These are phyloP conservation scores for Saccharomycopsis guyanensis DNA, from an alignment of 805 yeast genomes.

Conservation along the genomic window DNA sequence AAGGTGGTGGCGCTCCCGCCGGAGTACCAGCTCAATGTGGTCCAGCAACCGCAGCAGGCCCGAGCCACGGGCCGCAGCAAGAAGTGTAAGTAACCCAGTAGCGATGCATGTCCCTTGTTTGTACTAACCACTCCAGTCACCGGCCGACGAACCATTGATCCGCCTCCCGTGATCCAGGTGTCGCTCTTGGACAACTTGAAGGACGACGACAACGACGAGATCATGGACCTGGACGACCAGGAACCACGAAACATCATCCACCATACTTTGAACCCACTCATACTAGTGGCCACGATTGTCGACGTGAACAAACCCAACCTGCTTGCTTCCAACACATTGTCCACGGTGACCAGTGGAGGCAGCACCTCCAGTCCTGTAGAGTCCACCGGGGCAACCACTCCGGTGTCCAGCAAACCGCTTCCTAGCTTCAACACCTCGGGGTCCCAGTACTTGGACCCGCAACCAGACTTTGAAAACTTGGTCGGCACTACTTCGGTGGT, in stretches of 20 bases:
- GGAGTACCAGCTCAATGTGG: slow-evolving; percentile 11
- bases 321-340: not conserved
- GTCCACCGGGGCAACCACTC: not conserved
- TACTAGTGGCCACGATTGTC: slow-evolving; percentile 17
- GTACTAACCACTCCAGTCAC: slow-evolving; percentile 14
- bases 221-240: not conserved
- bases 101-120: not conserved
- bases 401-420: not conserved
- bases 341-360: not conserved
- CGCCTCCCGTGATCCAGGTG: slow-evolving; percentile 22
- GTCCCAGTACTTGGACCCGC: not conserved
- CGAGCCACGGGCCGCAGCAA: slow-evolving; percentile 22
- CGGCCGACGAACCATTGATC: slow-evolving; percentile 22
- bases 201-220: slow-evolving; percentile 3
- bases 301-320: slow-evolving; percentile 5
- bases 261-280: slow-evolving; percentile 20
- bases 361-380: not conserved
- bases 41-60: slow-evolving; percentile 22
- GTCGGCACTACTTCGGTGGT: slow-evolving; percentile 21
- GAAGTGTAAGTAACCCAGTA: slow-evolving; percentile 9
- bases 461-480: slow-evolving; percentile 15
- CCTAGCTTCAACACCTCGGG: not conserved
- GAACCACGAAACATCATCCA: slow-evolving; percentile 14
- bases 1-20: slow-evolving; percentile 11
- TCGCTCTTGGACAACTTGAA: slow-evolving; percentile 5